Conservation (phyloP, 2,329 filamentous ascomycete genomes). For the Hymenoscyphus repandus region DNA sequence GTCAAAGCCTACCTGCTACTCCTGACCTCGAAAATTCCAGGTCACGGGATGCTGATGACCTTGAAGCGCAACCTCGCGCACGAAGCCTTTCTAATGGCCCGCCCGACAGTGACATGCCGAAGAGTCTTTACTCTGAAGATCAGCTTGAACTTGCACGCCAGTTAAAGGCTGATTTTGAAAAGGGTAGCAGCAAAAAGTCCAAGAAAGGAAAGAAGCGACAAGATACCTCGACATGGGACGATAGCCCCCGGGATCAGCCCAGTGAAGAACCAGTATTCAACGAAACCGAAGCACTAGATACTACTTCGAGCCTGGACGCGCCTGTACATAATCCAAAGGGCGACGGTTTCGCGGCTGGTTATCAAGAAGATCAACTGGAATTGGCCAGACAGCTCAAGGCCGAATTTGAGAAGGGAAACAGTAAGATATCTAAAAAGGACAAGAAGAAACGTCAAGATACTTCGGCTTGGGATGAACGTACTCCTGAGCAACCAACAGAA, state of each 20-base stretch:
- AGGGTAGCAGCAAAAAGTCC: constrained; percentile 19
- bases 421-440: constrained; percentile 26
- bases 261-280: neutral
- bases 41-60: constrained; percentile 20
- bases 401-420: constrained; percentile 18
- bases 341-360: constrained; percentile 15
- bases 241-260: constrained; percentile 6
- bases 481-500: constrained; percentile 1
- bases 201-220: constrained; percentile 28
- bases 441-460: constrained; percentile 28
- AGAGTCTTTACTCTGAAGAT: constrained; percentile 23
- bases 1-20: constrained; percentile 24
- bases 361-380: constrained; percentile 26
- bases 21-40: constrained; percentile 19
- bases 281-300: neutral
- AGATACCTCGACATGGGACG: constrained; percentile 11
- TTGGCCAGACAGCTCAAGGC: constrained; percentile 26
- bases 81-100: constrained; percentile 26
- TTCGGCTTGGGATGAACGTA: constrained; percentile 13
- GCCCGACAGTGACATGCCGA: constrained; percentile 13
- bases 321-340: constrained; percentile 4
- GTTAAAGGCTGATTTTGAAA: constrained; percentile 23
- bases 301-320: neutral
- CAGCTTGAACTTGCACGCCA: constrained; percentile 27
- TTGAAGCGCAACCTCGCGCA: constrained; percentile 17